These are phyloP conservation scores for Spongispora temasekensis DNA, from an alignment of 1,284 basidiomycete species.

Conservation along the genomic window DNA sequence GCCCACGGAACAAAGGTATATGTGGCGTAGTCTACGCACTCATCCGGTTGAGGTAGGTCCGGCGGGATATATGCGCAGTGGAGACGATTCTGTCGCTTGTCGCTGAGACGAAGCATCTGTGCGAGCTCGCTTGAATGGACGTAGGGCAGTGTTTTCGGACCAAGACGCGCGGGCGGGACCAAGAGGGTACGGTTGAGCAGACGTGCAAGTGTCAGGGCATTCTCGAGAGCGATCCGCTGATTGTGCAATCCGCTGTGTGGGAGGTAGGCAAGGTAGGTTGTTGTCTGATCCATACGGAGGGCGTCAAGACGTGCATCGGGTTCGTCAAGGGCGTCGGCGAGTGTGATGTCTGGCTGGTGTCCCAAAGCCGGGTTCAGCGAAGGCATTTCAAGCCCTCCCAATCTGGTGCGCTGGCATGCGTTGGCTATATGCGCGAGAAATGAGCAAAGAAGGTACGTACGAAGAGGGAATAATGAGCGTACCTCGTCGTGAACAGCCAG, in stretches of 20 bases:
- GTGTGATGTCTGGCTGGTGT: constrained; percentile 14
- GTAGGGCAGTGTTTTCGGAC: constrained; percentile 62
- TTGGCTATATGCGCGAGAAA: constrained; percentile 11
- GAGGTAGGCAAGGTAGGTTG: constrained; percentile 61
- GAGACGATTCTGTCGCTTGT: constrained; percentile 48
- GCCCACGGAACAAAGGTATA: constrained; percentile 69
- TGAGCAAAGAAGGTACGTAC: constrained; percentile 23
- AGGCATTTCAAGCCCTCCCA: constrained; percentile 5
- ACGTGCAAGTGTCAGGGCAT: constrained; percentile 68
- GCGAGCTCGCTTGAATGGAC: constrained; percentile 59
- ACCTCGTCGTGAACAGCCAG: constrained; percentile 66
- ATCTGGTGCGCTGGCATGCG: constrained; percentile 19
- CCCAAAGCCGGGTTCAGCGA: background rate
- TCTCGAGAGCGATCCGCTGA: constrained; percentile 81
- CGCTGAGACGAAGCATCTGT: constrained; percentile 47
- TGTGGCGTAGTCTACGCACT: constrained; percentile 59
- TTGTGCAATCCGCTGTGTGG: constrained; percentile 85
- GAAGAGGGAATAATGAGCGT: constrained; percentile 33
- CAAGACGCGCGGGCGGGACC: constrained; percentile 70
- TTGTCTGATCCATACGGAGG: constrained; percentile 23
- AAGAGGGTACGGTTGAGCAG: constrained; percentile 75
- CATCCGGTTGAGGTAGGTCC: constrained; percentile 41
- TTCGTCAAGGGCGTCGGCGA: constrained; percentile 23
- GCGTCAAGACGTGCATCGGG: constrained; percentile 11
- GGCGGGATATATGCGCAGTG: constrained; percentile 48